Evolutionary conservation across 1,284 basidiomycete species (phyloP), one percentile per base, ranked within the genome.

Genomic region (Sporisorium iseilematis-ciliati): DNA sequence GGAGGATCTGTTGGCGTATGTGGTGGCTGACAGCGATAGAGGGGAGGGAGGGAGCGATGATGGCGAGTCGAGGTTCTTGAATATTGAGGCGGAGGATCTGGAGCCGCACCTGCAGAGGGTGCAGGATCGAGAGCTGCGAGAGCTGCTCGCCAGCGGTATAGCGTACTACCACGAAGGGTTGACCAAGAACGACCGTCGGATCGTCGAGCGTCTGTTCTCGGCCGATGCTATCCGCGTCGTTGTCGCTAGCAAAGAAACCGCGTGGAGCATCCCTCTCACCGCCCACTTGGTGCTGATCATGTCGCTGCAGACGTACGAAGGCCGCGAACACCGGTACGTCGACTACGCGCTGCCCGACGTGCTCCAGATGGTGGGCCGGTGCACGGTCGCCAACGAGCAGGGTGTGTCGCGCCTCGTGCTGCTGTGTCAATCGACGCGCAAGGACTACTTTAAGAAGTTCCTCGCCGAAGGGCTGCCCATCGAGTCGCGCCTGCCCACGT

Each of bases 401-500:
- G 81, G 75, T 3, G 91, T 91, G 60, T 94, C 92, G 77, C 92
- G 94, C 20, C 97, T 95, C 82, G 91, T 99, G 8, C 87, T 99
- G 53, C 96, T 99, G 92, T 95, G 93, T 82, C 96, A 99, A 83
- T 93, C 96, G 84, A 97, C 94, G 3, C 89, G 95, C 43, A 85
- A 97, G 86, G 94, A 97, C 84, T 98, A 96, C 86, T 98, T 97
- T 89, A 97, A 96, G 87, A 99, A 99, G 86, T 98, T 99, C 90
- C 87, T 99, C 68, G 92, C 92, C 18, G 96, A 99, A 86, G 96
- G 95, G 16, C 87, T 99, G n/a, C 97, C 97, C 3, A 95, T 99
- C 78, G 96, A 99, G 92, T 85, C 89, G 92, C 50, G 62, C n/a
- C 69, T 85, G 4, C 57, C 73, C n/a, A 51, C 68, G 23, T 80